Conservation (phyloP, 2,329 filamentous ascomycete species). For the Sporothrix brasiliensis region DNA sequence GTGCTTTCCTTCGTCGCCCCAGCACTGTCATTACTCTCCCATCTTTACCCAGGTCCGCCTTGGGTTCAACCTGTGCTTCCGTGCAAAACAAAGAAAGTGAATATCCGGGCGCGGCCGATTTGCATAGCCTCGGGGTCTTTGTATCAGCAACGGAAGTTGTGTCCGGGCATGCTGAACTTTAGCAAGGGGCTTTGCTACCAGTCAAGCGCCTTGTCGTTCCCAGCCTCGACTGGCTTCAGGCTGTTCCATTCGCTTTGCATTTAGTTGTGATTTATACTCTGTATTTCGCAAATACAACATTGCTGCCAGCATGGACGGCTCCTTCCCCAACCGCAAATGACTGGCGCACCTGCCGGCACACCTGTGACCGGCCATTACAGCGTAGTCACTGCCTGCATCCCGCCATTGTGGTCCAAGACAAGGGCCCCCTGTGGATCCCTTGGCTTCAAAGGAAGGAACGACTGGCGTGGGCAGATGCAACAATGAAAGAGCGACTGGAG, state of each 20-base stretch:
- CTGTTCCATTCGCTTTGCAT: background rate
- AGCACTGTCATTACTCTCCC: no score
- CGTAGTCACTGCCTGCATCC: slow-evolving; percentile 11
- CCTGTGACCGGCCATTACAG: slow-evolving; percentile 1
- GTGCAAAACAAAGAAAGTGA: background rate
- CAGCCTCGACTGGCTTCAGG: background rate
- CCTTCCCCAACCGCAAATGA: slow-evolving; percentile 7
- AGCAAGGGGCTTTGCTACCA: background rate
- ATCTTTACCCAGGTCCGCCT: background rate
- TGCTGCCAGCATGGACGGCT: background rate
- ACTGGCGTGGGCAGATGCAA: background rate
- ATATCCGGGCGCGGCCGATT: background rate
- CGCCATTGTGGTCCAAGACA: slow-evolving; percentile 21
- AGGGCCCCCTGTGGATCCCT: slow-evolving; percentile 16
- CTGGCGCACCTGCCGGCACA: slow-evolving; percentile 18
- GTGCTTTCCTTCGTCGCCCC: background rate
- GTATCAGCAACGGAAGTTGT: slow-evolving; percentile 2
- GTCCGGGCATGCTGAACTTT: background rate
- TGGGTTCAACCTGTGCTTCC: background rate
- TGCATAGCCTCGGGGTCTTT: background rate
- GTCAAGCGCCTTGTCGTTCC: background rate
- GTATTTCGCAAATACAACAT: background rate
- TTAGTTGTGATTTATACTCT: background rate
- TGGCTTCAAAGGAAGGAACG: background rate
- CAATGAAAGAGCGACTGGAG: slow-evolving; percentile 1